These are phyloP conservation scores for Arthrinium phaeospermum DNA, from an alignment of 2,329 filamentous ascomycete genomes.

Conservation along the genomic window DNA sequence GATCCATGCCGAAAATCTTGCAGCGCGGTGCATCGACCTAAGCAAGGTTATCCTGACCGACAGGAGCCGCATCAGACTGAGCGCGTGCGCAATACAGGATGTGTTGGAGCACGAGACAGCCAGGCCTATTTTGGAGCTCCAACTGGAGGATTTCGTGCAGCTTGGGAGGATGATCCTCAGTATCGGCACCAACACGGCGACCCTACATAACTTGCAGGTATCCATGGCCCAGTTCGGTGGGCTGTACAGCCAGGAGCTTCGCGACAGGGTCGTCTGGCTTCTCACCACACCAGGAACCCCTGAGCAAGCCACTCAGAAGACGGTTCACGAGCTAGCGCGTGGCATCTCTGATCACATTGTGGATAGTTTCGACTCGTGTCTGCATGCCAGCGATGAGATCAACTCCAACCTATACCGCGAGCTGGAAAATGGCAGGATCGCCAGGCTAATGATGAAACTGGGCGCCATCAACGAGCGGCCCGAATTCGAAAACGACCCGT, in stretches of 20 bases:
- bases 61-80: slow-evolving; percentile 87
- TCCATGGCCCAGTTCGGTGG: slow-evolving; percentile 78
- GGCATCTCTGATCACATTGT: slow-evolving; percentile 81
- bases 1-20: slow-evolving; percentile 81
- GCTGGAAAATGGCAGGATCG: slow-evolving; percentile 86
- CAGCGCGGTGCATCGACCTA: slow-evolving; percentile 83
- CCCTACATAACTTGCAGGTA: slow-evolving; percentile 67
- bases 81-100: slow-evolving; percentile 87
- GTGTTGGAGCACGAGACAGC: slow-evolving; percentile 82
- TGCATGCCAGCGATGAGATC: slow-evolving; percentile 80
- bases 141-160: slow-evolving; percentile 85
- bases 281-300: slow-evolving; percentile 66
- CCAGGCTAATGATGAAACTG: slow-evolving; percentile 81
- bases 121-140: slow-evolving; percentile 73
- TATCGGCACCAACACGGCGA: slow-evolving; percentile 73
- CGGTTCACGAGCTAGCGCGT: slow-evolving; percentile 78
- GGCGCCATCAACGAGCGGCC: slow-evolving; percentile 88
- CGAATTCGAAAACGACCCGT: slow-evolving; percentile 76
- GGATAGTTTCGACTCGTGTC: slow-evolving; percentile 74
- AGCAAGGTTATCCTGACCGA: slow-evolving; percentile 90
- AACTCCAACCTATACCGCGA: slow-evolving; percentile 76
- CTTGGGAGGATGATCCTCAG: slow-evolving; percentile 86
- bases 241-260: slow-evolving; percentile 78
- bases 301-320: slow-evolving; percentile 58
- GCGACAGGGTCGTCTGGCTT: slow-evolving; percentile 82